Evolutionary conservation across 2,329 filamentous ascomycete species (phyloP), one percentile per base, ranked within the genome.

Genomic region (Elsinoe ampelina): DNA sequence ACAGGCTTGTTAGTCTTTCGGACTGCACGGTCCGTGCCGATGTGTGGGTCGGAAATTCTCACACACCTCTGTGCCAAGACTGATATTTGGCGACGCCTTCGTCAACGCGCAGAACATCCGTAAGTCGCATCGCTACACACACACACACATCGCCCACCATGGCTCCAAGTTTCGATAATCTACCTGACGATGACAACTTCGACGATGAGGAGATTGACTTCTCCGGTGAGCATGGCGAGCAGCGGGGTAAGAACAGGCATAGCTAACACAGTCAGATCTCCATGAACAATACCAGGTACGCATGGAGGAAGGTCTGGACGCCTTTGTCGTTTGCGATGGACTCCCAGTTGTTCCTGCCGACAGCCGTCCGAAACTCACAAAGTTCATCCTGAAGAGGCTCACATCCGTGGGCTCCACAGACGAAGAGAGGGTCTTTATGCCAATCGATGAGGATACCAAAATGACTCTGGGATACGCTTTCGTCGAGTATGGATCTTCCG

Each of bases 141-240:
- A 13, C 13, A 32, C 45, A 51, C 30, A 51, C 22, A 35, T 26
- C 47, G 45, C 54, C 59, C 63, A 90, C 73, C 76, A 96, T 96
- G 91, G 89, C 92, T 74, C 86, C 87, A 65, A 90, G 89, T 71
- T 97, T 95, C 75, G 89, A 95, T 70, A 87, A 90, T 68, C 80
- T 97, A 70, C 86, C 87, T 55, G 70, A 75, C 73, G 90, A 95
- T 73, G 89, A 93, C 68, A 85, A 93, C 71, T 89, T 92, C 67
- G 91, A 95, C 71, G 86, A 93, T 75, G 86, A 91, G 70, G 90
- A 96, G 71, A 86, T 97, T 73, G 92, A 97, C 72, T 89, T 95
- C 72, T 92, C 89, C 65, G 78, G 77, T 78, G 67, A 12, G 20
- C 38, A 38, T 8, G 19, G n/a, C 38, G 35, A 57, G 34, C n/a